These are phyloP conservation scores for Emergomyces orientalis DNA, from an alignment of 2,329 filamentous ascomycete species.

Conservation along the genomic window DNA sequence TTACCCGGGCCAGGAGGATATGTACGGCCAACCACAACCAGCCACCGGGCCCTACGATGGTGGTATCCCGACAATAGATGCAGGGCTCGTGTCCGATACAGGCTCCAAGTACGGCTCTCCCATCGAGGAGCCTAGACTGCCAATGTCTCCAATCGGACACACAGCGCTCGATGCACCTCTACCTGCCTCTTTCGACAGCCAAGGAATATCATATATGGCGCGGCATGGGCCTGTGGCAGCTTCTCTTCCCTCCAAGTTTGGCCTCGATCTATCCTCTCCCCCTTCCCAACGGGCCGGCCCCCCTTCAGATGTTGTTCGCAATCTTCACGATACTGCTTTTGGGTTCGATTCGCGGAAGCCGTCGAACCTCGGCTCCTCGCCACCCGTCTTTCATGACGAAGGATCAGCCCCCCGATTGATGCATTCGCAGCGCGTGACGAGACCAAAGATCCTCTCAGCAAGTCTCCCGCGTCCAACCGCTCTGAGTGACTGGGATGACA, in stretches of 20 bases:
- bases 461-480: conserved; percentile 47
- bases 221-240: conserved; percentile 84
- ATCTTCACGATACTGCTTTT: conserved; percentile 57
- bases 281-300: conserved; percentile 58
- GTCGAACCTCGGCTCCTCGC: conserved; percentile 46
- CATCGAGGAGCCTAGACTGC: conserved; percentile 64
- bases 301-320: conserved; percentile 54
- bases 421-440: conserved; percentile 57
- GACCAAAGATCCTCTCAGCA: conserved; percentile 49
- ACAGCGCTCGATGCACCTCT: conserved; percentile 89
- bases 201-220: conserved; percentile 85
- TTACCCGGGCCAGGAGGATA: conserved; percentile 36
- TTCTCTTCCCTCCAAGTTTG: conserved; percentile 86
- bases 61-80: conserved; percentile 48
- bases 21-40: conserved; percentile 34
- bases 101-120: conserved; percentile 72
- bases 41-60: conserved; percentile 34
- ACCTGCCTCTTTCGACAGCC: conserved; percentile 91
- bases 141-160: conserved; percentile 63
- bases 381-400: conserved; percentile 56
- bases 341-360: conserved; percentile 60
- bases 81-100: conserved; percentile 49
- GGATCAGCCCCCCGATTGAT: conserved; percentile 52
- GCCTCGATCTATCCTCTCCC: conserved; percentile 61
- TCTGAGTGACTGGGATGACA: conserved; percentile 51